These are phyloP conservation scores for Rhodotorula sp. DNA, from an alignment of 1,284 basidiomycete genomes.

Conservation along the genomic window DNA sequence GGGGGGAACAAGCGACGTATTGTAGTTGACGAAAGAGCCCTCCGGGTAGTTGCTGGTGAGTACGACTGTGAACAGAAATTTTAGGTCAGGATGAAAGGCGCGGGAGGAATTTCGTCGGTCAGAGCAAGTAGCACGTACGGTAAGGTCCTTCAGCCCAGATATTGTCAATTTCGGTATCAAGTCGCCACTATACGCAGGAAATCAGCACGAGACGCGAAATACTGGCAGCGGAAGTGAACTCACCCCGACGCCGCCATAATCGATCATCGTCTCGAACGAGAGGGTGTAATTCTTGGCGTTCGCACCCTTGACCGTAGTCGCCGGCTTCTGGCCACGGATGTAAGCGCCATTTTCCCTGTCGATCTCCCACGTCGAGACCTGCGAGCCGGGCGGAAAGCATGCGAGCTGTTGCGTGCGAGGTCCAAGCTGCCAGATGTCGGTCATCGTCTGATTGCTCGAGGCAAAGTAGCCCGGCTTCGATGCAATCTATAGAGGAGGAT, in stretches of 20 bases:
- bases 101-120: not conserved
- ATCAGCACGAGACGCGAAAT: too few species aligned
- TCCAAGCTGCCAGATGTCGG: conserved; percentile 17
- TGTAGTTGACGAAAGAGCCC: conserved; percentile 13
- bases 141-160: conserved; percentile 8
- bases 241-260: conserved; percentile 7
- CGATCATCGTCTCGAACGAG: conserved; percentile 23
- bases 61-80: conserved; percentile 2
- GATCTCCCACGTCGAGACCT: conserved; percentile 15
- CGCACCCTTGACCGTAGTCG: conserved; percentile 14
- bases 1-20: conserved; percentile 10
- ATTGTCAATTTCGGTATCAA: conserved; percentile 16
- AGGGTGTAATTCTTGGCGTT: conserved; percentile 19
- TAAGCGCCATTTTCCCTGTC: conserved; percentile 9
- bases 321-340: conserved; percentile 17
- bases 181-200: not conserved
- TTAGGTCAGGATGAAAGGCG: not conserved
- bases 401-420: conserved; percentile 14
- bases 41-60: conserved; percentile 11
- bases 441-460: conserved; percentile 2
- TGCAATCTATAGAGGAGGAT: not conserved
- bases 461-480: conserved; percentile 15
- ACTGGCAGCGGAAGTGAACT: too few species aligned
- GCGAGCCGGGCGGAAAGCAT: conserved; percentile 10
- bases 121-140: not conserved